Conservation (phyloP, 1,284 basidiomycete genomes). For the Tilletia caries region DNA sequence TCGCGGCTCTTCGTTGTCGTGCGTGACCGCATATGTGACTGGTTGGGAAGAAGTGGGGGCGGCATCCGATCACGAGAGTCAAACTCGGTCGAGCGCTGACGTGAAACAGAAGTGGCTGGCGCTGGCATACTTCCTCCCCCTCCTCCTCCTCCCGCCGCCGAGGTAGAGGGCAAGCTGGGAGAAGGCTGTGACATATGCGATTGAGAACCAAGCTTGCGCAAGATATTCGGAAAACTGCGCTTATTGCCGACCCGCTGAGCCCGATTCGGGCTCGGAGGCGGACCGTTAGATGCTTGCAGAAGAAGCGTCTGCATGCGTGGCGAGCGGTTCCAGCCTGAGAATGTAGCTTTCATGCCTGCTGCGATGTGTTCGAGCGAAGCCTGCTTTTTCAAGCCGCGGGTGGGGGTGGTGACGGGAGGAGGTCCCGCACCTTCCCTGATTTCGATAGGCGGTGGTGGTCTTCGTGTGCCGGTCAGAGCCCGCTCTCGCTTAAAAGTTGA, state of each 20-base stretch:
- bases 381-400: background rate
- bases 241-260: conserved; percentile 27
- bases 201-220: conserved; percentile 28
- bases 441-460: conserved; percentile 7
- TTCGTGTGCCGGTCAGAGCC: background rate
- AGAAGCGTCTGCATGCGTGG: background rate
- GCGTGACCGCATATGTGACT: background rate
- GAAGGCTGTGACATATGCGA: background rate
- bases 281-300: conserved; percentile 7
- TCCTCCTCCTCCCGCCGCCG: background rate
- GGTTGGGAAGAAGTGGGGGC: background rate
- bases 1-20: background rate
- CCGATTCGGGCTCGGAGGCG: conserved; percentile 23
- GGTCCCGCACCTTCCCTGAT: background rate
- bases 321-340: conserved; percentile 7
- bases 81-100: too few relatives aligned
- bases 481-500: background rate
- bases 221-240: conserved; percentile 37
- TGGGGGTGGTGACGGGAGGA: background rate
- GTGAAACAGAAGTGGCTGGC: background rate
- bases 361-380: conserved; percentile 3
- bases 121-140: background rate
- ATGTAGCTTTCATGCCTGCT: background rate
- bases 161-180: too few relatives aligned
- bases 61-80: background rate